Percentiles rank a stretch among this genome's conserved stretches.
phyloP scores from a whole-genome alignment of 371 early-diverging fungal genomes.

The Smittium culicis region DNA sequence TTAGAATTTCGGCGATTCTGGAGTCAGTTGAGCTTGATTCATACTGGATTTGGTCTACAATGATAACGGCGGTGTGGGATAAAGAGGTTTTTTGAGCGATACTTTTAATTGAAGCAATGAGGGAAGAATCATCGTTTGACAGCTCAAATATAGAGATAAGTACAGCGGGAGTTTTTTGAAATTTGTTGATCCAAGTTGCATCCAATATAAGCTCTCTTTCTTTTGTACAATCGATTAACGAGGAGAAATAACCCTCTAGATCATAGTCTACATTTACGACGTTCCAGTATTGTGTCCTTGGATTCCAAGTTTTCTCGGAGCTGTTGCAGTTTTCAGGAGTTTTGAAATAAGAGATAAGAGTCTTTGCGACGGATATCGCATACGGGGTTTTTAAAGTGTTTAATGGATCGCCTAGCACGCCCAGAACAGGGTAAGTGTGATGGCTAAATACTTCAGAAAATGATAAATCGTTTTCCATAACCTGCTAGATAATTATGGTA shows the following conservation, averaged over 20 bases:
- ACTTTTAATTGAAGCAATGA: neutral
- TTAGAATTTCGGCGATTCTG: neutral
- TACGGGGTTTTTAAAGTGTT: neutral
- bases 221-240: neutral
- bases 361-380: neutral
- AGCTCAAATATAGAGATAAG: neutral
- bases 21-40: neutral
- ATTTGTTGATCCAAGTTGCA: neutral
- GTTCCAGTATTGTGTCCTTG: neutral
- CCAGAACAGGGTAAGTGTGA: neutral
- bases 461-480: neutral
- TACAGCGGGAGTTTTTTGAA: neutral
- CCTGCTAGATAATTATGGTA: too few species aligned
- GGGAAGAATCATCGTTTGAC: neutral
- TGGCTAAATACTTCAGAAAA: neutral
- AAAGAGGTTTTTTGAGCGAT: neutral
- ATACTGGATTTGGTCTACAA: neutral
- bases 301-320: neutral
- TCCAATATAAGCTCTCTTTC: neutral
- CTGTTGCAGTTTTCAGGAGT: neutral
- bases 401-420: neutral
- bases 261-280: neutral
- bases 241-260: neutral
- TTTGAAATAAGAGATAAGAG: neutral
- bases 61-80: neutral